Evolutionary conservation across 106 monocot genomes (phyloP).

Genomic region (Amphibolis antarctica): DNA sequence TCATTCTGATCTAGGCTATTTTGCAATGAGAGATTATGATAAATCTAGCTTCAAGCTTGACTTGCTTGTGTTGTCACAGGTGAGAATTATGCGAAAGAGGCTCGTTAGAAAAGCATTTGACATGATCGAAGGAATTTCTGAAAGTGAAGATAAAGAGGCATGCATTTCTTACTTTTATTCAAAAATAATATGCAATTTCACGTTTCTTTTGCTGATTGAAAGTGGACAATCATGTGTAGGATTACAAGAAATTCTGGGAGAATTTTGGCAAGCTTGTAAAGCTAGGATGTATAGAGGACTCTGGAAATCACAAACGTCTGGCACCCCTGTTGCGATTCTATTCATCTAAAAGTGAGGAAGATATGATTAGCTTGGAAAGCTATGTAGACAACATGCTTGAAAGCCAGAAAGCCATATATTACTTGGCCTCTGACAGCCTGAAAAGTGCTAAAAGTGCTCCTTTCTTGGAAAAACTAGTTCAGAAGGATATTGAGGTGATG

Average conservation of each 20-base stretch:
- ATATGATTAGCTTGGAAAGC: constrained; percentile 79
- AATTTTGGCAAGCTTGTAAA: constrained; percentile 95
- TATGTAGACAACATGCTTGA: constrained; percentile 91
- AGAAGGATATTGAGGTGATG: constrained; percentile 79
- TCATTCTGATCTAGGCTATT: neutral
- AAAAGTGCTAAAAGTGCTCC: constrained; percentile 96
- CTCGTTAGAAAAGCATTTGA: constrained; percentile 99
- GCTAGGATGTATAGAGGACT: constrained; percentile 91
- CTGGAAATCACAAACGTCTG: constrained; percentile 88
- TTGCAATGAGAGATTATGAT: no score
- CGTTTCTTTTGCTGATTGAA: neutral
- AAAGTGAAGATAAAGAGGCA: constrained; percentile 87
- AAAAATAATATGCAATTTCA: neutral
- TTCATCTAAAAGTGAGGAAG: constrained; percentile 78
- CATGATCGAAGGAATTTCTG: constrained; percentile 94
- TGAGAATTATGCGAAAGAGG: constrained; percentile 95
- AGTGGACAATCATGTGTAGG: constrained; percentile 27
- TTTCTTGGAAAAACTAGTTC: constrained; percentile 81
- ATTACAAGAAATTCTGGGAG: constrained; percentile 98
- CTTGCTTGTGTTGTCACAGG: constrained; percentile 22
- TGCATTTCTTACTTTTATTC: neutral
- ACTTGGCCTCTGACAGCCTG: constrained; percentile 82
- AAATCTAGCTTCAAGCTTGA: neutral
- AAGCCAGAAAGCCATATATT: constrained; percentile 90
- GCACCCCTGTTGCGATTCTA: constrained; percentile 68